These are phyloP conservation scores for Yueomyces sp. DNA, from an alignment of 805 yeast species.

Conservation along the genomic window DNA sequence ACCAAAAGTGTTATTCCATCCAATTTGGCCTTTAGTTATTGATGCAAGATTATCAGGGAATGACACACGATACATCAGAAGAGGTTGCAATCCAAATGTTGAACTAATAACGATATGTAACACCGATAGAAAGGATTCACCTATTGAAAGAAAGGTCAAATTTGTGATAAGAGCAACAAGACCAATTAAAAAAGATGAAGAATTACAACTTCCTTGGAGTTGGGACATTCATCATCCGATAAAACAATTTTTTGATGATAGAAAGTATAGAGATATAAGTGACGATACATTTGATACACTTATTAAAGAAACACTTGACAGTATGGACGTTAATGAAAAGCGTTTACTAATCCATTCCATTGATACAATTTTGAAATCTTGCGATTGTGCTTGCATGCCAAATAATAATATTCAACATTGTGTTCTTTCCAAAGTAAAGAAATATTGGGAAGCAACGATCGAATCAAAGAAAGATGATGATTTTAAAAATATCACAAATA, in stretches of 20 bases:
- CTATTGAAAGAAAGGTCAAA: constrained; percentile 24
- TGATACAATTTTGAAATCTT: constrained; percentile 46
- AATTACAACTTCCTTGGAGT: constrained; percentile 72
- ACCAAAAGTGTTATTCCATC: constrained; percentile 45
- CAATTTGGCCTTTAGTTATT: constrained; percentile 46
- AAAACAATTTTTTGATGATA: constrained; percentile 32
- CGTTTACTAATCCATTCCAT: constrained; percentile 44
- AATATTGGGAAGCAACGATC: constrained; percentile 44
- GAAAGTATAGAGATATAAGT: constrained; percentile 18
- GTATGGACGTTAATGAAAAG: constrained; percentile 39
- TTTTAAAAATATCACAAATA: constrained; percentile 12
- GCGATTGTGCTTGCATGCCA: constrained; percentile 44
- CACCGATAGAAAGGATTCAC: constrained; percentile 13
- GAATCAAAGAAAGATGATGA: constrained; percentile 35
- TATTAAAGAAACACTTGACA: constrained; percentile 30
- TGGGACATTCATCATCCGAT: constrained; percentile 80
- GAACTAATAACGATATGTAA: constrained; percentile 35
- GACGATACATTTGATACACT: not conserved
- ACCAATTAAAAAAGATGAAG: constrained; percentile 50
- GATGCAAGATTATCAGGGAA: constrained; percentile 85
- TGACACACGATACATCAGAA: constrained; percentile 57
- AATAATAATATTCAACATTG: constrained; percentile 37
- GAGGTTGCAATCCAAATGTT: constrained; percentile 68
- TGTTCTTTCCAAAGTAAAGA: constrained; percentile 44
- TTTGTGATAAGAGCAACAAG: constrained; percentile 46